phyloP scores from a whole-genome alignment of 306 rosid species.

The Calophaca sinica region DNA sequence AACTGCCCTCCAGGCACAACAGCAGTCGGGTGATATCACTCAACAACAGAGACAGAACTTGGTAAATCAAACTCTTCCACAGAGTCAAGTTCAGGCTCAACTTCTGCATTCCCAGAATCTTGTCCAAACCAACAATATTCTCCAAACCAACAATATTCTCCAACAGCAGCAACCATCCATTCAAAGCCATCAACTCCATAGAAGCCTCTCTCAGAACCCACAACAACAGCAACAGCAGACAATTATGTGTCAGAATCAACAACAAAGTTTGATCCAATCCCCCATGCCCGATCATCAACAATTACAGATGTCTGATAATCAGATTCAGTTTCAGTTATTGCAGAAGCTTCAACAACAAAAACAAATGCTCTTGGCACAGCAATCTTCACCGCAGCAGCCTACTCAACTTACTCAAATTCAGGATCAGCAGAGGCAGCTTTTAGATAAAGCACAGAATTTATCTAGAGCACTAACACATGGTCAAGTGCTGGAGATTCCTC shows the following conservation, averaged over 20 bases:
- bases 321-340: conserved; percentile 71
- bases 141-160: conserved; percentile 42
- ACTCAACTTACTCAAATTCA: conserved; percentile 70
- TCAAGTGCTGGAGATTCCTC: conserved; percentile 70
- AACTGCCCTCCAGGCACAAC: conserved; percentile 62
- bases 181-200: conserved; percentile 72
- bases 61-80: conserved; percentile 65
- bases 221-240: conserved; percentile 61
- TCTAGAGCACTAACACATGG: conserved; percentile 56
- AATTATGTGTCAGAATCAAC: conserved; percentile 67
- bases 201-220: conserved; percentile 67
- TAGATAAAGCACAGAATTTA: conserved; percentile 70
- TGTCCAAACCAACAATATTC: conserved; percentile 58
- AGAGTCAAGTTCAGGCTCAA: conserved; percentile 73
- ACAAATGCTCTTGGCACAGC: conserved; percentile 74
- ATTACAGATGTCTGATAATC: conserved; percentile 75
- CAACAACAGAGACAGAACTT: conserved; percentile 64
- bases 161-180: conserved; percentile 73
- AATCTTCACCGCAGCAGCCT: conserved; percentile 67
- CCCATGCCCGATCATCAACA: conserved; percentile 75
- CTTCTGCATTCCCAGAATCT: conserved; percentile 73
- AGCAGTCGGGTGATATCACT: conserved; percentile 65
- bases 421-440: conserved; percentile 76
- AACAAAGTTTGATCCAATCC: conserved; percentile 61
- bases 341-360: conserved; percentile 87